Conservation (phyloP, 345 rosid genomes). For the Hibiscus trionum region DNA sequence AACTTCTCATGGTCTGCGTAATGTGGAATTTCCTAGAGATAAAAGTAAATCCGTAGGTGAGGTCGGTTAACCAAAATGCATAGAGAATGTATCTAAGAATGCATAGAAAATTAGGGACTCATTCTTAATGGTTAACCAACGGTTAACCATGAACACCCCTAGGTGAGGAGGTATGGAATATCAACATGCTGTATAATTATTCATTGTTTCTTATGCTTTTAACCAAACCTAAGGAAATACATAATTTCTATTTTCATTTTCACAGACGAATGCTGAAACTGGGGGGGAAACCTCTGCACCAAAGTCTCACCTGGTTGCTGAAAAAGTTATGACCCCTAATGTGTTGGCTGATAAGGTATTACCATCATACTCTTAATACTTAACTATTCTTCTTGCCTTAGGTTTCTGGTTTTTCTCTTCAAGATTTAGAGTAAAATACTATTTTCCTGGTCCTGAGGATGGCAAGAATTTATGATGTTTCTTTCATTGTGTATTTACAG, state of each 20-base stretch:
- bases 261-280: constrained; percentile 25
- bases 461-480: not conserved
- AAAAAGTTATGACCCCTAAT: constrained; percentile 18
- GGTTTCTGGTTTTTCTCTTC: not conserved
- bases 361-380: not conserved
- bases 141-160: not conserved
- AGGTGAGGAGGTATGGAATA: constrained; percentile 48
- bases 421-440: not conserved
- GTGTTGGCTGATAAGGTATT: constrained; percentile 33
- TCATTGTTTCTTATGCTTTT: not conserved
- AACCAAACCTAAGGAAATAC: not conserved
- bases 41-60: constrained; percentile 26
- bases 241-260: constrained; percentile 3
- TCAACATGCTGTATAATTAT: not conserved
- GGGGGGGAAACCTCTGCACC: constrained; percentile 20
- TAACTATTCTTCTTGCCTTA: not conserved
- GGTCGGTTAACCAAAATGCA: no score
- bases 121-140: no score
- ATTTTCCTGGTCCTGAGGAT: not conserved
- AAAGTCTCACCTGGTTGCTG: constrained; percentile 20
- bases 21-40: constrained; percentile 29
- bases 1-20: constrained; percentile 33
- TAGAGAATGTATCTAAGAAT: no score
- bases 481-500: no score
- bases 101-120: no score